Conservation (phyloP, 345 rosid genomes). For the Erucastrum elatum region DNA sequence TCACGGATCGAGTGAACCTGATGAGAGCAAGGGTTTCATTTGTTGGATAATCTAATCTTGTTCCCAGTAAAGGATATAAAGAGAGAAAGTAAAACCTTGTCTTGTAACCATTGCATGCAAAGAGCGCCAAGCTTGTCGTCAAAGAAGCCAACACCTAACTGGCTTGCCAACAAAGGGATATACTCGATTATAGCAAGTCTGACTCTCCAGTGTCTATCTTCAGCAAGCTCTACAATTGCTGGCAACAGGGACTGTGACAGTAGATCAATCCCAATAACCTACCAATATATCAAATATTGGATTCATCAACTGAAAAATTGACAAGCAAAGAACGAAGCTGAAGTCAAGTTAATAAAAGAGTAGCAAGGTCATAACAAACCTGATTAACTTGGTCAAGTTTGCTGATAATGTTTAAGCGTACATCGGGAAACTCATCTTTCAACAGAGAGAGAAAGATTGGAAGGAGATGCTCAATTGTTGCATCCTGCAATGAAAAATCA, state of each 20-base stretch:
- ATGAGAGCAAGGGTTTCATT: neutral
- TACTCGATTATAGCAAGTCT: slow-evolving; percentile 95
- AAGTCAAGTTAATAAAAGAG: neutral
- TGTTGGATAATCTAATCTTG: neutral
- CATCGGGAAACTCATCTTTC: slow-evolving; percentile 98
- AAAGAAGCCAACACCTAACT: slow-evolving; percentile 79
- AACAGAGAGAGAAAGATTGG: slow-evolving; percentile 95
- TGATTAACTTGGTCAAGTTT: slow-evolving; percentile 98
- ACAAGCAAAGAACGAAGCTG: neutral
- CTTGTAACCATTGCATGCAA: slow-evolving; percentile 91
- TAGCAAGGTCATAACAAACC: slow-evolving; percentile 47
- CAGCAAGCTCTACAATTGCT: slow-evolving; percentile 97
- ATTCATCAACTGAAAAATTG: neutral
- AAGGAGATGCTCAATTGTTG: slow-evolving; percentile 91
- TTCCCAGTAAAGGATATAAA: neutral
- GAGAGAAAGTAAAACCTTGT: slow-evolving; percentile 48
- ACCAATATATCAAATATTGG: slow-evolving; percentile 17
- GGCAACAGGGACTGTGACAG: slow-evolving; percentile 89
- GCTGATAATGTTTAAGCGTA: slow-evolving; percentile 93
- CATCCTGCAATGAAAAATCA: slow-evolving; percentile 57
- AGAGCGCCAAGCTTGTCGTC: slow-evolving; percentile 82
- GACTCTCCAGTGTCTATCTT: slow-evolving; percentile 97
- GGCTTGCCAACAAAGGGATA: slow-evolving; percentile 91
- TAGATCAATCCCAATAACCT: slow-evolving; percentile 97
- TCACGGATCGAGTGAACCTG: slow-evolving; percentile 95